Percentiles rank a stretch among this genome's conserved stretches.
These are phyloP conservation scores for Loxodes magnus DNA, from an alignment of 73 alveolate species.

Conservation along the genomic window DNA sequence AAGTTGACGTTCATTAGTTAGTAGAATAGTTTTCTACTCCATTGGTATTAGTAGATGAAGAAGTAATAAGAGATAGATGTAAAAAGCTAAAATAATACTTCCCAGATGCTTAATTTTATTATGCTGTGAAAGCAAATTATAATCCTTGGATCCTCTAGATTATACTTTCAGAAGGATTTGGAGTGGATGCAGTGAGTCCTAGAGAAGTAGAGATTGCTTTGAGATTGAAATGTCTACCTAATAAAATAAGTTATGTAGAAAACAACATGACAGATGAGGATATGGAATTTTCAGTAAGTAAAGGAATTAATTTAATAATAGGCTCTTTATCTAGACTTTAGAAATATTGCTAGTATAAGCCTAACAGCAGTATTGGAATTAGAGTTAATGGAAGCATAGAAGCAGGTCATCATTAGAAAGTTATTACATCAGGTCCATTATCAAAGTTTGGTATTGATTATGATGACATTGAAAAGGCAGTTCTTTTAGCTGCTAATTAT, in stretches of 20 bases:
- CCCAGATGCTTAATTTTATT: conserved; percentile 12
- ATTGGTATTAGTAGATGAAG: too few relatives aligned
- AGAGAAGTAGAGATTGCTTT: conserved; percentile 15
- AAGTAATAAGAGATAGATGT: too few relatives aligned
- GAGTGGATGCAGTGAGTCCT: conserved; percentile 33
- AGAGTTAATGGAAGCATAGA: conserved; percentile 23
- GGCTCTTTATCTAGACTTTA: conserved; percentile 24
- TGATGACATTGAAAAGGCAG: conserved; percentile 10
- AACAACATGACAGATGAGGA: conserved; percentile 20
- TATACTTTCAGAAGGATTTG: conserved; percentile 21
- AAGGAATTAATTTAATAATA: conserved; percentile 16
- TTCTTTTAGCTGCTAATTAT: conserved; percentile 1
- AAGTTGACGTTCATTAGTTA: too few relatives aligned
- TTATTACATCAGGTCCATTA: conserved; percentile 22
- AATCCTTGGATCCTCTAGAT: conserved; percentile 11
- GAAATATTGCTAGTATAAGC: neutral
- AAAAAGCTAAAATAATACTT: too few relatives aligned
- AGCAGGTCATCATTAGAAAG: conserved; percentile 22
- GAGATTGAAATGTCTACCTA: conserved; percentile 8
- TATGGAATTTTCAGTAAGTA: conserved; percentile 5
- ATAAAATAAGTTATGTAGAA: conserved; percentile 19
- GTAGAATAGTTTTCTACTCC: too few relatives aligned
- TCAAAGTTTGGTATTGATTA: conserved; percentile 27
- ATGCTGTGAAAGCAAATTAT: conserved; percentile 31
- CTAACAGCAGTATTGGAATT: conserved; percentile 12